Evolutionary conservation across 2,329 filamentous ascomycete species (phyloP), one percentile per base, ranked within the genome.

Genomic region (Fusarium equiseti): DNA sequence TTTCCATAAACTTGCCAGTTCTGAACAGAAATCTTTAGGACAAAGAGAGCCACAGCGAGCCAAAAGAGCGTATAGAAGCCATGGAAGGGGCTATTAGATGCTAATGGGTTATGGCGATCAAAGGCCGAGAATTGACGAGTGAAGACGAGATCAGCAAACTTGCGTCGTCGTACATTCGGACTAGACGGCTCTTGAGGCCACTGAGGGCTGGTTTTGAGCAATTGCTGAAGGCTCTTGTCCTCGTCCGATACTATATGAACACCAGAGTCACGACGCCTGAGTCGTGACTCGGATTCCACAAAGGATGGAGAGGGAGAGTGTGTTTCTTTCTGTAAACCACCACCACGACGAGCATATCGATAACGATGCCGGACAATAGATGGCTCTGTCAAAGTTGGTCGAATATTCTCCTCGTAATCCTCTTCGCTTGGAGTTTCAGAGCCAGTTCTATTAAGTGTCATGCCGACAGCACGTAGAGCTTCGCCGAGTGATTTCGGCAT

Each of bases 21-120:
- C 43, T 88, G 84, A 32, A 88, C 87, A 0, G 86, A 90, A 50
- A 92, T 89, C 76, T 89, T 89, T 35, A 91, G 75, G 62, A 94
- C 86, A 72, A 91, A 86, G 45, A 94, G 77, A 9, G 87, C 85
- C 67, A 93, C 89, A 11, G 86, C 85, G 49, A 94, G 86, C 92
- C 92, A 95, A 78, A 94, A 94, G 1, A 95, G 82, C 0, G 90
- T 92, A 75, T 92, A 94, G 81, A 95, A 95, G 31, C 92, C 92
- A 76, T 92, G 89, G 73, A 94, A 95, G 0, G 90, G 90, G 44
- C 89, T 93, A 50, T 90, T 89, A 6, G 87, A 85, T 3, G 88
- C 87, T 2, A 82, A 81, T 8, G 86, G 84, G 75, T 94, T 94
- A 70, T 92, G 89, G 13, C 90, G 85, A 78, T 95, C 92, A 77